Base-by-base conservation (phyloP, 139 green algal genomes). In the Asterochloris erici region DNA sequence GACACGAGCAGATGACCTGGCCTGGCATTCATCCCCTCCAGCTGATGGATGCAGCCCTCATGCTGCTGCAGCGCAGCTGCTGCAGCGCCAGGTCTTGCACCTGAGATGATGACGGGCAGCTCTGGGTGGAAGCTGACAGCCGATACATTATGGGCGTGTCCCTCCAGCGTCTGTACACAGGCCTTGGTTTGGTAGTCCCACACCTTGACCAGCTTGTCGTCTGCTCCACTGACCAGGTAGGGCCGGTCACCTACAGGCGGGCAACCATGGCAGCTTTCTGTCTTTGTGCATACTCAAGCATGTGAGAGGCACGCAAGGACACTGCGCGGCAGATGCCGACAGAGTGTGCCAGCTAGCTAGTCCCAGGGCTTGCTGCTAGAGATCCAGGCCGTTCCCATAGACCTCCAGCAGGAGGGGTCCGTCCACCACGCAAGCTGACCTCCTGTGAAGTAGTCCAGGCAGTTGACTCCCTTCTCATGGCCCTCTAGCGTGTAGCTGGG, bases 171-270 rank as follows among this genome's bases (percentile, higher is more conserved):
- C 82, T 99, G 96, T 82, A 99, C 96, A 85, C 95, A 99, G 19
- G 92, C 91, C 92, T 99, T 99, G 78, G 97, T 99, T 90, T 99
- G 97, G 88, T 99, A 99, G 91, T 99, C 97, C 97, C 97, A 99
- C 28, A 86, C 78, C 85, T 95, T 95, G 63, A 91, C 84, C 84
- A 93, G 27, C 77, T 96, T 95, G 90, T 99, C 97, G 79, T 99
- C 97, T 2, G 95, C 97, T 64, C 97, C 97, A 78, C 90, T 93
- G 10, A 99, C 92, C n/a, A 99, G 88, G 90, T 98, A 99, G 0
- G 97, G 97, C 4, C 95, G 88, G 89, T 99, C 97, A 27, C 97
- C 95, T 87, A 73, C 19, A 75, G 68, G 38, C 54, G 11, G 38
- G 38, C 38, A 54, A 6, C 38, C 38, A 54, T 13, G 21, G 66